These are phyloP conservation scores for Backusella sp. DNA, from an alignment of 192 early-diverging fungal species.

Conservation along the genomic window DNA sequence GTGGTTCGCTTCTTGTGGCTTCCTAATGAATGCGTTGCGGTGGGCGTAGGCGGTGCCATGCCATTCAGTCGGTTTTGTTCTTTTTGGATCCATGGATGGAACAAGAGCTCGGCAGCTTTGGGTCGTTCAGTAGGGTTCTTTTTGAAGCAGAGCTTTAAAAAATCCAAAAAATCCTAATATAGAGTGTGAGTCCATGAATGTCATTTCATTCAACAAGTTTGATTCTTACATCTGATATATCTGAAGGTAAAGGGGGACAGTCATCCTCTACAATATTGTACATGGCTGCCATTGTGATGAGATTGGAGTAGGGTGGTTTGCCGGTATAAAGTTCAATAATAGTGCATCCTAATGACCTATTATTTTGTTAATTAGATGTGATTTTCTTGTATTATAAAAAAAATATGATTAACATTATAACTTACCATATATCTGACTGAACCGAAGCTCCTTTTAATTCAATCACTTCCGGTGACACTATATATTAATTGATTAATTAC, in stretches of 20 bases:
- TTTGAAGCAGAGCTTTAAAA: conserved; percentile 81
- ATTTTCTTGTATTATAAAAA: neutral
- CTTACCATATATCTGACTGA: conserved; percentile 89
- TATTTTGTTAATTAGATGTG: neutral
- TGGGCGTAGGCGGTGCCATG: neutral
- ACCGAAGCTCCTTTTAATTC: conserved; percentile 86
- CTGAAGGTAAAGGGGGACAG: conserved; percentile 80
- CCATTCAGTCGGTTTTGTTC: neutral
- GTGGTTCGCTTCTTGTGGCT: conserved; percentile 13
- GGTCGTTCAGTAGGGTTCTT: conserved; percentile 74
- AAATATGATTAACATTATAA: neutral
- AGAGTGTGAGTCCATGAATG: neutral
- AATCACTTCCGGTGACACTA: conserved; percentile 88
- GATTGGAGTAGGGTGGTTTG: conserved; percentile 85
- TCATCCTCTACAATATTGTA: conserved; percentile 95
- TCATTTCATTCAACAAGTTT: neutral
- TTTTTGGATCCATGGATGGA: conserved; percentile 74
- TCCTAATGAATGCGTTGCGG: conserved; percentile 19
- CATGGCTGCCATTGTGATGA: conserved; percentile 85
- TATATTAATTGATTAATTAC: conserved; percentile 1
- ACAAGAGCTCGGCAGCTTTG: conserved; percentile 66
- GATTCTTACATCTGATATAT: conserved; percentile 55
- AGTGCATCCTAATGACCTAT: conserved; percentile 87
- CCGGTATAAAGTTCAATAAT: conserved; percentile 92
- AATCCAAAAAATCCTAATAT: conserved; percentile 64